Conservation (phyloP, 2,329 filamentous ascomycete genomes). For the Gnomoniopsis smithogilvyi region DNA sequence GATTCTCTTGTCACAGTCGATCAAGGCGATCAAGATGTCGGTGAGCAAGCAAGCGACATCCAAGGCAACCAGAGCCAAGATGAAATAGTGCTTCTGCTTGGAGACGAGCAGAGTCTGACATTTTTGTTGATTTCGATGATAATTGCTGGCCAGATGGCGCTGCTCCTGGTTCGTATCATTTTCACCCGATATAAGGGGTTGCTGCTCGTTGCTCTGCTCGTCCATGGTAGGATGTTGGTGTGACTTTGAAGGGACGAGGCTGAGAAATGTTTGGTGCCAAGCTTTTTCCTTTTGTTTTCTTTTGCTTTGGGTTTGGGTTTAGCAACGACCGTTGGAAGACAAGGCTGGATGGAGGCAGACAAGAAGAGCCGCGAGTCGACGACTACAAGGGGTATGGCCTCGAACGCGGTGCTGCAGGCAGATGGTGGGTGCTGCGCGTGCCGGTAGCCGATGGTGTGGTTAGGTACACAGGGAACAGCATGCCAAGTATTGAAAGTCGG, state of each 20-base stretch:
- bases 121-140: constrained; percentile 1
- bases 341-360: neutral
- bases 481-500: no score
- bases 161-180: neutral
- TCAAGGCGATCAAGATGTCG: constrained; percentile 46
- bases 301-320: no score
- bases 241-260: neutral
- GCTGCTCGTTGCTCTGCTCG: constrained; percentile 10
- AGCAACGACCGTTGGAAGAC: neutral
- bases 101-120: constrained; percentile 19
- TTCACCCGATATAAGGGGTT: constrained; percentile 10
- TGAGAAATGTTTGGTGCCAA: constrained; percentile 2
- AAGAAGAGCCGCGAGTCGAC: neutral
- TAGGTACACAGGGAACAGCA: no score
- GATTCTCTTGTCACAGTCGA: constrained; percentile 43
- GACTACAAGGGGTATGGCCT: neutral
- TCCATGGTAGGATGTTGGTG: constrained; percentile 1
- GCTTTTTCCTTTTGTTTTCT: no score
- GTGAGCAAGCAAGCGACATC: constrained; percentile 43
- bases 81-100: constrained; percentile 40
- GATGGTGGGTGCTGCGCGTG: neutral
- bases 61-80: constrained; percentile 41
- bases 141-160: constrained; percentile 3
- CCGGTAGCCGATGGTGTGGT: neutral
- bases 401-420: neutral